phyloP scores from a whole-genome alignment of 495 filamentous ascomycete species.

The Talaromyces thailandensis region DNA sequence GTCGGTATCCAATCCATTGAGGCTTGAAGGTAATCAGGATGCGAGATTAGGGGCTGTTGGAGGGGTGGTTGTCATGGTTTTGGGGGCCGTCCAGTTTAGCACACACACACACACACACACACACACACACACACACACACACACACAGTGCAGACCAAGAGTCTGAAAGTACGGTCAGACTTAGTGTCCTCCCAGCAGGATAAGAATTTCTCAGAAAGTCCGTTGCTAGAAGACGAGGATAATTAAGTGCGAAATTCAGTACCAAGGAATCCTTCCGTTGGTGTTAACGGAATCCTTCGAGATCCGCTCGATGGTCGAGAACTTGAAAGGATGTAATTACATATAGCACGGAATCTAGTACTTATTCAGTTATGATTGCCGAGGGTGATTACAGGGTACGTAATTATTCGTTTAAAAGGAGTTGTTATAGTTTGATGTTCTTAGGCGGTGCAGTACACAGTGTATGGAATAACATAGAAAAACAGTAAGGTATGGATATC shows the following conservation, averaged over 20 bases:
- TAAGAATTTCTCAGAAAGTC: not conserved
- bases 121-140: too few species aligned
- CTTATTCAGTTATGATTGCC: too few species aligned
- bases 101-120: too few species aligned
- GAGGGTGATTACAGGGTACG: too few species aligned
- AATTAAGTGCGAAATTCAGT: not conserved
- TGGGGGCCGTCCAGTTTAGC: not conserved
- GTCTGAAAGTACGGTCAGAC: not conserved
- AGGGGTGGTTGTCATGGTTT: not conserved
- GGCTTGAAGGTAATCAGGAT: not conserved
- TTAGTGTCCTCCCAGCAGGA: not conserved
- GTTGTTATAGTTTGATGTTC: too few species aligned
- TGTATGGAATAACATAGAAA: too few species aligned
- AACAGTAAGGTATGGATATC: too few species aligned
- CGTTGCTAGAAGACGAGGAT: not conserved
- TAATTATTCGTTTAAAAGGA: too few species aligned
- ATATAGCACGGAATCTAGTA: not conserved
- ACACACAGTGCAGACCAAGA: not conserved
- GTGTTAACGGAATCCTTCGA: not conserved
- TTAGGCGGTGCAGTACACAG: too few species aligned
- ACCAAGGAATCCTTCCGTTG: not conserved
- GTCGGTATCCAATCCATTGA: not conserved
- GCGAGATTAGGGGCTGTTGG: not conserved
- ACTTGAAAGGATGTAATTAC: not conserved
- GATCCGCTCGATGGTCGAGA: not conserved